phyloP scores from a whole-genome alignment of 2,329 filamentous ascomycete species.

The Penicillium palitans region DNA sequence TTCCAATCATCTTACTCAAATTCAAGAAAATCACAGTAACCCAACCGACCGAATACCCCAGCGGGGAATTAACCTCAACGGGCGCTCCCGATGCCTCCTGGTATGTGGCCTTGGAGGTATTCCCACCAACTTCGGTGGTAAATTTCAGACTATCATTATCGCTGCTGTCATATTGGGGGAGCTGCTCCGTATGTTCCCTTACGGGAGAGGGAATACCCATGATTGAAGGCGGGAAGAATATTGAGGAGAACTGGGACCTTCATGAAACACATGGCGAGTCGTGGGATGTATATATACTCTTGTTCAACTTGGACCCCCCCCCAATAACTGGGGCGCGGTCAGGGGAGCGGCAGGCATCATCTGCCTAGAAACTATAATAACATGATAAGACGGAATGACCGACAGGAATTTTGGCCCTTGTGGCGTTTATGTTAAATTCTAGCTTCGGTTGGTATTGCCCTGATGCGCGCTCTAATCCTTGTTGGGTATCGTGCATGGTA shows the following conservation, averaged over 20 bases:
- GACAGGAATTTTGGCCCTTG: neutral
- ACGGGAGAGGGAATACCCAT: neutral
- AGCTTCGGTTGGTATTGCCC: neutral
- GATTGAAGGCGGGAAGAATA: neutral
- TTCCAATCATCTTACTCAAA: slow-evolving; percentile 63
- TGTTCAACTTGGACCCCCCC: neutral
- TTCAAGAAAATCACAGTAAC: slow-evolving; percentile 62
- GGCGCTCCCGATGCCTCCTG: slow-evolving; percentile 64
- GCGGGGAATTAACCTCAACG: slow-evolving; percentile 58
- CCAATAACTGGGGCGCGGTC: neutral
- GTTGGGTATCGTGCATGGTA: neutral
- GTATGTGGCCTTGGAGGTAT: slow-evolving; percentile 54
- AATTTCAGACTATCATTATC: slow-evolving; percentile 3
- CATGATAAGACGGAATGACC: neutral
- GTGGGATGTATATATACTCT: neutral
- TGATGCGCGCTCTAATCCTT: neutral
- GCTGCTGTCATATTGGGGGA: slow-evolving; percentile 1
- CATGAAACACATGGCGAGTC: neutral
- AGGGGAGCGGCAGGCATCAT: neutral
- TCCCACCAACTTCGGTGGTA: slow-evolving; percentile 31
- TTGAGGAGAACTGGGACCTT: neutral
- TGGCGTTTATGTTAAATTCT: neutral
- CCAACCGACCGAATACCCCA: slow-evolving; percentile 60
- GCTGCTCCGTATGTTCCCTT: neutral
- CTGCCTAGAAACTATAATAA: neutral